Base-by-base conservation (phyloP, 176 grass and related monocot genomes). In the Metroxylon sagu region DNA sequence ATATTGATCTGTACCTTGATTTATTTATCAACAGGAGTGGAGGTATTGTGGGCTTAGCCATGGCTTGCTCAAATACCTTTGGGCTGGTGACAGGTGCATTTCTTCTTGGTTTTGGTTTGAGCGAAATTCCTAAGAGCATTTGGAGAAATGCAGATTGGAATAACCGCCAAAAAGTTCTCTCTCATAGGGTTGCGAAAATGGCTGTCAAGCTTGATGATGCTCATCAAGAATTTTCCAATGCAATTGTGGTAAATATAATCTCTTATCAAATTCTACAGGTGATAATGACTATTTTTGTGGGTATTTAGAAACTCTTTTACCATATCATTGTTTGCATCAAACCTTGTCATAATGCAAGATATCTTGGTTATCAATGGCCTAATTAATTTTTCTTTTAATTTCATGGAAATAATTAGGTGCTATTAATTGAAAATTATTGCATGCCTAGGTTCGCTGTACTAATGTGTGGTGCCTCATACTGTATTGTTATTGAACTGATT, bases 31-130 rank as follows among this genome's bases (percentile, higher is more conserved):
- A 77, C 76, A 97, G 92, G 93, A 78, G 86, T 31, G 87, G 79
- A 26, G 71, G 73, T 65, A 85, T 98, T 76, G 82, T 98, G 73
- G 93, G 93, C 55, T 87, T 98, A 72, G 88, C 88, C 62, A 98
- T 98, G 93, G 93, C 87, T 73, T 98, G 87, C 56, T 98, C 93
- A 65, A 98, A 98, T 83, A 98, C 93, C 25, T 98, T 98, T 78
- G 93, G 93, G 62, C 79, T 98, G 19, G 93, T 98, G 31, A 98
- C 93, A 25, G 93, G 93, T 78, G 93, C 93, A 60, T 98, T 98
- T 78, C 87, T 98, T 76, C 84, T 98, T 83, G 93, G 93, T 66
- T 98, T 92, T 98, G 93, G 93, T 14, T 74, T 98, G 74, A 98
- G 93, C 4, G 88, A 98, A 85, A 98, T 98, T 78, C 93, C 93